Percentiles rank a stretch among this genome's conserved stretches.
These are phyloP conservation scores for Yamagishiella unicocca DNA, from an alignment of 139 green algal species.

Conservation along the genomic window DNA sequence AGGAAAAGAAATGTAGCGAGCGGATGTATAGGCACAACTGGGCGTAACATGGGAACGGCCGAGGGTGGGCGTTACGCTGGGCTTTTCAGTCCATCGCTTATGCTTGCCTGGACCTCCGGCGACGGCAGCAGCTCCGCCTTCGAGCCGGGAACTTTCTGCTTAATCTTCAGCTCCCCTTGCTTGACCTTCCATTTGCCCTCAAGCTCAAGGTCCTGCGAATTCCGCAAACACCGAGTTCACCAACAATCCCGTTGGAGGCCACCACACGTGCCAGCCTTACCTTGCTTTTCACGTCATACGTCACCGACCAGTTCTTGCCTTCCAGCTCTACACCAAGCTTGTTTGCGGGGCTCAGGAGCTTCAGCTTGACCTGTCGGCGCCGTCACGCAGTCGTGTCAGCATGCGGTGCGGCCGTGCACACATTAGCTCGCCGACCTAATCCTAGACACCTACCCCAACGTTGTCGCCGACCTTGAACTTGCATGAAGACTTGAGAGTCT, in stretches of 20 bases:
- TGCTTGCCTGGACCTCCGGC: constrained; percentile 28
- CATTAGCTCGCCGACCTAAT: neutral
- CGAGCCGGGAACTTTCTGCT: constrained; percentile 25
- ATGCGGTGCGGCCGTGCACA: neutral
- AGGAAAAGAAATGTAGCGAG: no score
- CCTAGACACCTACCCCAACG: neutral
- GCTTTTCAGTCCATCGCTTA: neutral
- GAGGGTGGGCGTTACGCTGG: constrained; percentile 40
- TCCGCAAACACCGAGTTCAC: neutral
- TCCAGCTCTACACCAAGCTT: neutral
- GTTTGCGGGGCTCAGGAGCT: constrained; percentile 15
- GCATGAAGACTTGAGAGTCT: constrained; percentile 6
- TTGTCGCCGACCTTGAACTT: constrained; percentile 37
- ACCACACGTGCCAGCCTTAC: neutral
- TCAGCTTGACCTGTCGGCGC: constrained; percentile 41
- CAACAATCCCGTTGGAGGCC: neutral
- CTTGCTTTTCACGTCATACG: constrained; percentile 30
- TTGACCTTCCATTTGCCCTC: constrained; percentile 33
- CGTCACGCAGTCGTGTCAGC: constrained; percentile 21
- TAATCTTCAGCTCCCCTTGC: constrained; percentile 41
- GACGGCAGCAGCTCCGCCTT: constrained; percentile 19
- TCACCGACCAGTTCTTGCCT: neutral
- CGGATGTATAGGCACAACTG: no score
- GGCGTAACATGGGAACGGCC: no score
- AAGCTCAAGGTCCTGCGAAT: constrained; percentile 9